Evolutionary conservation across 805 yeast species (phyloP).

Genomic region (Candida orba): DNA sequence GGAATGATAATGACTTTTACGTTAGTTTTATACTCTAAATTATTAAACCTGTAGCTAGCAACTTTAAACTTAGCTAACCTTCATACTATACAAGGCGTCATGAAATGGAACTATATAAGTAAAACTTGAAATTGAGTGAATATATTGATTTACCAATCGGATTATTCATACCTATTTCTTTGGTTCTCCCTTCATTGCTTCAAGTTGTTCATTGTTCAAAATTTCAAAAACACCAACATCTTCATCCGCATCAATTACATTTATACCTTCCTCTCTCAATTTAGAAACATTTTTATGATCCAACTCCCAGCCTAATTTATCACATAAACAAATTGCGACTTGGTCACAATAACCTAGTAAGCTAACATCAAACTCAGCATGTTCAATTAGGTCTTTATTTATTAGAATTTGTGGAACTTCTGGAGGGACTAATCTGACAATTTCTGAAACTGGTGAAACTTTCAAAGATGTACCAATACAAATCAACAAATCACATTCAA

Average conservation of each 20-base stretch:
- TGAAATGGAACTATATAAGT: too few relatives aligned
- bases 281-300: conserved; percentile 44
- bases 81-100: neutral
- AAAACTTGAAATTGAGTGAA: too few relatives aligned
- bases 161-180: neutral
- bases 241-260: conserved; percentile 23
- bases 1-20: conserved; percentile 7
- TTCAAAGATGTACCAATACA: conserved; percentile 89
- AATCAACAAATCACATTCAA: conserved; percentile 66
- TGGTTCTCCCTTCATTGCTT: neutral
- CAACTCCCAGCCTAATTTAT: conserved; percentile 52
- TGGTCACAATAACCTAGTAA: conserved; percentile 81
- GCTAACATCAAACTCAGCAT: conserved; percentile 72
- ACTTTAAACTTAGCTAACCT: too few relatives aligned
- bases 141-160: too few relatives aligned
- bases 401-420: conserved; percentile 78
- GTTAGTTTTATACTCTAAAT: neutral
- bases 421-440: conserved; percentile 66
- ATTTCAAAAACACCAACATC: conserved; percentile 30
- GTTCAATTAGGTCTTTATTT: conserved; percentile 68
- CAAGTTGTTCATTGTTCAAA: conserved; percentile 24
- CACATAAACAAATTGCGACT: conserved; percentile 58
- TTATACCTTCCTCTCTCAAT: conserved; percentile 27
- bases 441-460: conserved; percentile 87
- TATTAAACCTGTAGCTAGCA: neutral